phyloP scores from a whole-genome alignment of 2,329 filamentous ascomycete genomes.

The Xylaria polymorpha region DNA sequence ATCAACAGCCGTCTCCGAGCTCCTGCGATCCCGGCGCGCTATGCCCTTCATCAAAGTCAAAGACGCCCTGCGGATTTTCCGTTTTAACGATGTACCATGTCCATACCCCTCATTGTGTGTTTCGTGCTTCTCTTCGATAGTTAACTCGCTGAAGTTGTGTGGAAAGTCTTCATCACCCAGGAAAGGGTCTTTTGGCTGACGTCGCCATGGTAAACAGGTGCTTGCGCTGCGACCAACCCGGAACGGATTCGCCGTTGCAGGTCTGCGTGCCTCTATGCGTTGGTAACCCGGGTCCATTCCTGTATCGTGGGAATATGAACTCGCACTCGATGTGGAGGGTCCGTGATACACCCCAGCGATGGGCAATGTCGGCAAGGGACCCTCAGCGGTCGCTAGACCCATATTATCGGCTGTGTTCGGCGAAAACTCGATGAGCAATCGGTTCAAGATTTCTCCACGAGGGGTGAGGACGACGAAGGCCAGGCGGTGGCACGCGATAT shows the following conservation, averaged over 20 bases:
- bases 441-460: constrained; percentile 16
- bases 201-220: constrained; percentile 61
- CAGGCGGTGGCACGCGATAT: constrained; percentile 14
- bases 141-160: constrained; percentile 40
- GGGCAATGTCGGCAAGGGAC: constrained; percentile 37
- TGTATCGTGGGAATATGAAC: constrained; percentile 48
- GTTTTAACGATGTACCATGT: constrained; percentile 54
- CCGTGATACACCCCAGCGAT: constrained; percentile 39
- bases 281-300: constrained; percentile 45
- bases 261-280: constrained; percentile 39
- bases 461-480: not conserved
- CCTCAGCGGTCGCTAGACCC: constrained; percentile 40
- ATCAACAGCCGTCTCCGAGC: constrained; percentile 48
- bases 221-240: constrained; percentile 58
- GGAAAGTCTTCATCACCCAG: constrained; percentile 51
- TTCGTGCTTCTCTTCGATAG: constrained; percentile 43
- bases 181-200: constrained; percentile 58
- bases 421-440: constrained; percentile 18
- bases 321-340: constrained; percentile 44
- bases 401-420: constrained; percentile 32
- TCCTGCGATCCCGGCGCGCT: constrained; percentile 58
- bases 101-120: constrained; percentile 32
- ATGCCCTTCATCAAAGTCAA: constrained; percentile 64
- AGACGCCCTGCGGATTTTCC: constrained; percentile 67
- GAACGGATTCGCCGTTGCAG: constrained; percentile 54